Percentiles rank a stretch among this genome's conserved stretches.
These are phyloP conservation scores for Ogataea degrootiae DNA, from an alignment of 805 yeast species.

Conservation along the genomic window DNA sequence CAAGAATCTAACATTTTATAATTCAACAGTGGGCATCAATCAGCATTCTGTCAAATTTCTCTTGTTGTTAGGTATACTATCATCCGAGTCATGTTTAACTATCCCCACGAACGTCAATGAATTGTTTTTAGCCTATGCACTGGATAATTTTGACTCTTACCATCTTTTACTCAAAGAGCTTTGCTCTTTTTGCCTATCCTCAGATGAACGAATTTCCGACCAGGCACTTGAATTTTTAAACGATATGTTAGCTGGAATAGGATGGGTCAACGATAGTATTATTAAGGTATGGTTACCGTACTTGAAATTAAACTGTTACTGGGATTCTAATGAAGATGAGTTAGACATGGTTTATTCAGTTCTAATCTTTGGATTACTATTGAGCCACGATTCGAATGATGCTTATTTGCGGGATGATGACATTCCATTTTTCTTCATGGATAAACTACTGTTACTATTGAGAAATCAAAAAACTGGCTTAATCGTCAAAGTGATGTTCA, in stretches of 20 bases:
- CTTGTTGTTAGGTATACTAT: slow-evolving; percentile 3
- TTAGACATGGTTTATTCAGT: slow-evolving; percentile 9
- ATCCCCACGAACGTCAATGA: slow-evolving; percentile 1
- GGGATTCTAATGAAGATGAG: slow-evolving; percentile 5
- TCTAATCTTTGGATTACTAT: slow-evolving; percentile 7
- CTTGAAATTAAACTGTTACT: slow-evolving; percentile 3
- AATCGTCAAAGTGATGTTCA: slow-evolving; percentile 2
- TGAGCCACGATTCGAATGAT: slow-evolving; percentile 2
- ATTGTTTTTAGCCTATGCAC: slow-evolving; percentile 10
- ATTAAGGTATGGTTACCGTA: slow-evolving; percentile 4
- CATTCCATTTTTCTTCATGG: slow-evolving; percentile 1
- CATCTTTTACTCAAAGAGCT: slow-evolving; percentile 4
- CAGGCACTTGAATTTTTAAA: slow-evolving; percentile 9
- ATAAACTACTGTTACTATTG: slow-evolving; percentile 2
- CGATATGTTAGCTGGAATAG: slow-evolving; percentile 11
- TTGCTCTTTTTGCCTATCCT: slow-evolving; percentile 10
- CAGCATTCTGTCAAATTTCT: slow-evolving; percentile 8
- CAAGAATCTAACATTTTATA: slow-evolving; percentile 5
- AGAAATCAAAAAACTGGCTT: neutral
- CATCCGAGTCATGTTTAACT: neutral
- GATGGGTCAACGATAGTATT: slow-evolving; percentile 7
- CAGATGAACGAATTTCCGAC: neutral
- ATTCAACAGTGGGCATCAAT: slow-evolving; percentile 1
- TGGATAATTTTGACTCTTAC: slow-evolving; percentile 9
- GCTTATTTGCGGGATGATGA: neutral